Evolutionary conservation across 768 basidiomycete species (phyloP), one percentile per base, ranked within the genome.

Genomic region (Termitomyces sp.): DNA sequence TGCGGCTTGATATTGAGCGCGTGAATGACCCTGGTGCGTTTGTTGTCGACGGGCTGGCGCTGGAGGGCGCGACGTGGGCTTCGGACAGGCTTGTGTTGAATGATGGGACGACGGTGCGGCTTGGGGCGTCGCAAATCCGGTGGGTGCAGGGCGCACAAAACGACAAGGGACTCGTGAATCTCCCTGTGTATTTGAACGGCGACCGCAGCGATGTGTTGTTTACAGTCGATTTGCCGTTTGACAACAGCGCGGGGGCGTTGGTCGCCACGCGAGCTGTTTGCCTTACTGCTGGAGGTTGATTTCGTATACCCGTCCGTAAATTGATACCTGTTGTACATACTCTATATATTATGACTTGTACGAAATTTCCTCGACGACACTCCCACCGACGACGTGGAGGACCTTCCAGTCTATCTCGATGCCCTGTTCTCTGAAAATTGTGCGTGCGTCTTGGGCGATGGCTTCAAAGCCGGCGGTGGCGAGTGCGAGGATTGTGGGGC

Each of bases 401-500:
- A 97, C 68, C 69, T 92, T 88, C 93, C 94, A 97, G 64, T 94
- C 92, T 58, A 96, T 90, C 60, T 91, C 82, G 13, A 98, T 81
- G 6, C 81, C 83, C 53, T 86, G 80, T 46, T 76, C 71, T 55
- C 74, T 74, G 72, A 98, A 97, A 43, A 95, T 87, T 27, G 72
- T 70, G 18, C 85, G 77, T 9, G 92, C 94, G 63, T 88, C 88
- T 63, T 87, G 82, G 4, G 92, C 94, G 59, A 98, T 97, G 7
- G 76, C 76, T 46, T 94, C 90, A 64, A 91, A 98, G 26, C 87
- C 86, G 34, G 74, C 72, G 0, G 92, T 94, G 2, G 97, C 97
- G 18, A 99, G 83, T 1, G 97, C 97, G 60, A 99, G 82, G 60
- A 98, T 97, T 5, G 97, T 98, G 4, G 97, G 97, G 0, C 97